These are phyloP conservation scores for Heracleum sosnowskyi DNA, from an alignment of 129 eudicot genomes.

Conservation along the genomic window DNA sequence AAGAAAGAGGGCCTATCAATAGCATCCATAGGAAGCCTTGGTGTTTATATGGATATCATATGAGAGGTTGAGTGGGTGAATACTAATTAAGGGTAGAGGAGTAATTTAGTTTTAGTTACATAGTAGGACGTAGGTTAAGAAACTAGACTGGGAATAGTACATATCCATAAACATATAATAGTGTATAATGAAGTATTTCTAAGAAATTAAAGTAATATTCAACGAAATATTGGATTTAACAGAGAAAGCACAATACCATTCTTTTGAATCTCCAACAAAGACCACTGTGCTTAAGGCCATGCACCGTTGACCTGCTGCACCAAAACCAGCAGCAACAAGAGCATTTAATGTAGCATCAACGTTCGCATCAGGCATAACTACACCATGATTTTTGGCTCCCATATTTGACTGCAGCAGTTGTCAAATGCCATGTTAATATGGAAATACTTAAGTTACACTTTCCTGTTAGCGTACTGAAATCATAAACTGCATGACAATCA, in stretches of 20 bases:
- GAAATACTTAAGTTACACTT: not conserved
- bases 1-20: not conserved
- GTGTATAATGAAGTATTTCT: not conserved
- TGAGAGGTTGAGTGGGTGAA: not conserved
- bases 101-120: not conserved
- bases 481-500: not conserved
- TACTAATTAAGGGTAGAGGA: not conserved
- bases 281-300: conserved; percentile 98
- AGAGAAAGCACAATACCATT: conserved; percentile 41
- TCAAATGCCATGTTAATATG: not conserved
- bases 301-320: conserved; percentile 99
- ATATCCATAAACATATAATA: not conserved
- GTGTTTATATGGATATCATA: not conserved
- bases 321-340: conserved; percentile 93
- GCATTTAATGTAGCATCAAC: conserved; percentile 81
- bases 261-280: conserved; percentile 81
- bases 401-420: conserved; percentile 63
- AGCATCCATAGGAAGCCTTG: not conserved
- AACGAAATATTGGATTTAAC: not conserved
- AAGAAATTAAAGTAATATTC: not conserved
- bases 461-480: not conserved
- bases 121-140: not conserved
- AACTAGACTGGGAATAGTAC: not conserved
- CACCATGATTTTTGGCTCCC: conserved; percentile 98
- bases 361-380: conserved; percentile 92